A percentile compares a stretch with the other conserved stretches of the same genome.
Conservation (phyloP, 2,329 filamentous ascomycete genomes). For the Aspergillus pseudotamarii region DNA sequence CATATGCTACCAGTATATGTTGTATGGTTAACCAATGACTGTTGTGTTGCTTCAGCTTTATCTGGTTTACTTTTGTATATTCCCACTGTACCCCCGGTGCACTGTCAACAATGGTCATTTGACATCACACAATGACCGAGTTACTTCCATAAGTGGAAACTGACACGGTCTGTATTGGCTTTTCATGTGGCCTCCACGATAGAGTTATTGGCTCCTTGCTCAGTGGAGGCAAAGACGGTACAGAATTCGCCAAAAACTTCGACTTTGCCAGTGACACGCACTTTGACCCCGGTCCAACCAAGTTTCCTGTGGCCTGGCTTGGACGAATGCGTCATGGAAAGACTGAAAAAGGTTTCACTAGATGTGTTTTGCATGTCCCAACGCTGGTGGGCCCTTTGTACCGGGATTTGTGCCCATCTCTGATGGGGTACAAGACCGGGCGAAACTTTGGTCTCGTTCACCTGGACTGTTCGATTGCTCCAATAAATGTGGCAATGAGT, state of each 20-base stretch:
- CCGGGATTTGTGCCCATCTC: background rate
- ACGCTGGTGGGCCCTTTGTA: background rate
- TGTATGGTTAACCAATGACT: background rate
- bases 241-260: background rate
- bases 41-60: background rate
- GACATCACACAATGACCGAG: background rate
- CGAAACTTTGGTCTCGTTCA: background rate
- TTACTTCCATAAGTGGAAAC: background rate
- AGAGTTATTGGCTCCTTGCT: background rate
- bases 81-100: background rate
- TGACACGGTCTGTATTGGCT: background rate
- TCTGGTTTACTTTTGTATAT: background rate
- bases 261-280: background rate
- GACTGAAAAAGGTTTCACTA: background rate
- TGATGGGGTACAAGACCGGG: background rate
- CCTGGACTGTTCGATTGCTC: background rate
- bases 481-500: background rate
- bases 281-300: background rate
- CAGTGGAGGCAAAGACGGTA: background rate
- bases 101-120: background rate
- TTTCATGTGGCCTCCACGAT: background rate
- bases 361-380: background rate
- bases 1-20: background rate
- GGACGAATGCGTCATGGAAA: conserved; percentile 5
- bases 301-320: background rate